A percentile compares a stretch with the other conserved stretches of the same genome.
These are phyloP conservation scores for Penicillium griseofulvum DNA, from an alignment of 2,329 filamentous ascomycete genomes.

Conservation along the genomic window DNA sequence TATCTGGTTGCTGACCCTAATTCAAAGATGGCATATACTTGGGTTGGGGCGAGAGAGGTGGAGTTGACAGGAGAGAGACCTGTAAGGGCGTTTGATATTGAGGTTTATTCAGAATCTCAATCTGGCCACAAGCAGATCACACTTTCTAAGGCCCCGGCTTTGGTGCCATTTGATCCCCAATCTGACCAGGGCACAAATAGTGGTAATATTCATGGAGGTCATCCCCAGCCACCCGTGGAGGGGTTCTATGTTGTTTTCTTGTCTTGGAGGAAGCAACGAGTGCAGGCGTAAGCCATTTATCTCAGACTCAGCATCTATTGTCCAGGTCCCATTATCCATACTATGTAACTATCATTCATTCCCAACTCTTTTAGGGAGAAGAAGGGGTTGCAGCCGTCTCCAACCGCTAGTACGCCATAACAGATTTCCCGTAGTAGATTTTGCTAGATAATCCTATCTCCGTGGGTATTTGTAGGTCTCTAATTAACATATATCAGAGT, in stretches of 20 bases:
- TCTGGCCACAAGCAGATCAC: neutral
- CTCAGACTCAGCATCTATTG: neutral
- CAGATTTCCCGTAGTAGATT: too few species aligned
- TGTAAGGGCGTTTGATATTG: neutral
- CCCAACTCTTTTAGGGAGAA: too few species aligned
- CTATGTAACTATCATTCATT: too few species aligned
- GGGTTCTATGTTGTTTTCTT: constrained; percentile 2
- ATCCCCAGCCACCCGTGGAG: neutral
- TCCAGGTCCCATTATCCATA: too few species aligned
- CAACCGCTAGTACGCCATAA: too few species aligned
- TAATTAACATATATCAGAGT: neutral
- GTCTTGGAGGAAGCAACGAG: neutral
- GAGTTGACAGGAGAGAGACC: neutral
- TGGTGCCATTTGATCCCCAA: neutral
- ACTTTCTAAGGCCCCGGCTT: neutral
- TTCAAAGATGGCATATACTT: neutral
- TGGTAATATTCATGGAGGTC: neutral
- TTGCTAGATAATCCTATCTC: too few species aligned
- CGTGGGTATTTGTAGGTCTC: too few species aligned
- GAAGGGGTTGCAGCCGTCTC: too few species aligned
- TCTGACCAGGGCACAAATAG: neutral
- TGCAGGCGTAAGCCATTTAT: neutral
- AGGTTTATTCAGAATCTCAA: neutral
- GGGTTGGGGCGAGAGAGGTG: neutral
- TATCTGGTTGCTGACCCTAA: neutral